phyloP scores from a whole-genome alignment of 2,329 filamentous ascomycete species.

The Cercospora sp. region DNA sequence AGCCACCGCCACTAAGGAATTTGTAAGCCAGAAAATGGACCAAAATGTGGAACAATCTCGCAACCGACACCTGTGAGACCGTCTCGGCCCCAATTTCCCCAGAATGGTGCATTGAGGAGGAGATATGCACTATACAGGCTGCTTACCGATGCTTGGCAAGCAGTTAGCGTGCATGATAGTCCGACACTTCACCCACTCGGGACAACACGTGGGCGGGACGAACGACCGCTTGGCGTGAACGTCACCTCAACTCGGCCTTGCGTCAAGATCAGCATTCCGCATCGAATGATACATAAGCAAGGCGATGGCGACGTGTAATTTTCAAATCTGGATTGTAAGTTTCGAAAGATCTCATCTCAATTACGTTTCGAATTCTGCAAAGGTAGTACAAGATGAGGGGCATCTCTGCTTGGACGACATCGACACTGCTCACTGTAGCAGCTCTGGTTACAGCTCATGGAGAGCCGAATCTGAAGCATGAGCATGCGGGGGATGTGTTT shows the following conservation, averaged over 20 bases:
- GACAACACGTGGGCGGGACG: neutral
- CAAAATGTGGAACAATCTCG: neutral
- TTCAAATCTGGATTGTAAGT: too few relatives aligned
- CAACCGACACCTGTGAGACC: neutral
- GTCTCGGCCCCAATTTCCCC: neutral
- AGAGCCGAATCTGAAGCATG: slow-evolving; percentile 23
- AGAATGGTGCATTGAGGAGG: neutral
- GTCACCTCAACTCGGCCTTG: slow-evolving; percentile 18
- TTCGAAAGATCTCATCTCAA: too few relatives aligned
- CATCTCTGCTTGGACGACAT: slow-evolving; percentile 6
- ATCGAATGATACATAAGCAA: neutral
- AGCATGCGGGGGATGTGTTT: slow-evolving; percentile 29
- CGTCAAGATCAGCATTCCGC: slow-evolving; percentile 14
- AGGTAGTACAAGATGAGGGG: slow-evolving; percentile 2
- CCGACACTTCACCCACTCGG: neutral
- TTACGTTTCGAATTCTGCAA: too few relatives aligned
- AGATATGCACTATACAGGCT: neutral
- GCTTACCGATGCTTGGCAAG: neutral
- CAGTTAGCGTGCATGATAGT: slow-evolving; percentile 1
- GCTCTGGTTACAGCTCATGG: slow-evolving; percentile 20
- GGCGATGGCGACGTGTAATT: neutral
- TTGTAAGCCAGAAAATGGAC: neutral
- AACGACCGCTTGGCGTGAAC: slow-evolving; percentile 15
- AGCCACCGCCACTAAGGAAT: neutral
- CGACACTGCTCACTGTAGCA: slow-evolving; percentile 18